These are phyloP conservation scores for Solanum tarijense DNA, from an alignment of 257 asterid species.

Conservation along the genomic window DNA sequence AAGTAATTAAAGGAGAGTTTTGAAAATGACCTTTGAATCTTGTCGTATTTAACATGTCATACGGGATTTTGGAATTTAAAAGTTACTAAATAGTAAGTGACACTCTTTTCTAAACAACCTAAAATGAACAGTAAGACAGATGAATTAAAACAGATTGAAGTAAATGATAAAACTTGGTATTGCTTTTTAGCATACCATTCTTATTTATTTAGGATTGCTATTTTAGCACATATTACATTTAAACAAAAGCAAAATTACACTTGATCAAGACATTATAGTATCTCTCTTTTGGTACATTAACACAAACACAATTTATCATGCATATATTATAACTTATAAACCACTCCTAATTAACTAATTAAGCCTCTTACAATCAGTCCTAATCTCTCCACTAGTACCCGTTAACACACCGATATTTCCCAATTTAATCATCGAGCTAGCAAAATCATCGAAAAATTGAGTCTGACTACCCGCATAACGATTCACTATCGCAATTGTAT, in stretches of 20 bases:
- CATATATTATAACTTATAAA: neutral
- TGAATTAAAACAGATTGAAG: neutral
- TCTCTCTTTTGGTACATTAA: neutral
- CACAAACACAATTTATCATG: neutral
- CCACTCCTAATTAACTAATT: conserved; percentile 12
- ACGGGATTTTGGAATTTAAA: no score
- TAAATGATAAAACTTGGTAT: neutral
- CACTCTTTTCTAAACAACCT: accelerated
- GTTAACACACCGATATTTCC: conserved; percentile 46
- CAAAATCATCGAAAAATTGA: conserved; percentile 51
- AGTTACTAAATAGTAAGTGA: neutral
- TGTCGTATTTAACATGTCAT: no score
- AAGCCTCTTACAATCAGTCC: conserved; percentile 57
- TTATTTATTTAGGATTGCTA: neutral
- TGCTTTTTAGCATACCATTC: neutral
- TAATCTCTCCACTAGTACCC: conserved; percentile 50
- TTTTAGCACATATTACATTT: neutral
- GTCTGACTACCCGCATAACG: conserved; percentile 27
- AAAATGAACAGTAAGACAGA: neutral
- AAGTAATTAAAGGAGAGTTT: neutral
- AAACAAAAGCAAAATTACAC: neutral
- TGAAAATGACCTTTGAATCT: neutral
- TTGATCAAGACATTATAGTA: neutral
- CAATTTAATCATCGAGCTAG: conserved; percentile 59
- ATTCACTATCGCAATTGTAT: conserved; percentile 20